These are phyloP conservation scores for Nakaseomyces delphensis DNA, from an alignment of 1,139 yeast genomes.

Conservation along the genomic window DNA sequence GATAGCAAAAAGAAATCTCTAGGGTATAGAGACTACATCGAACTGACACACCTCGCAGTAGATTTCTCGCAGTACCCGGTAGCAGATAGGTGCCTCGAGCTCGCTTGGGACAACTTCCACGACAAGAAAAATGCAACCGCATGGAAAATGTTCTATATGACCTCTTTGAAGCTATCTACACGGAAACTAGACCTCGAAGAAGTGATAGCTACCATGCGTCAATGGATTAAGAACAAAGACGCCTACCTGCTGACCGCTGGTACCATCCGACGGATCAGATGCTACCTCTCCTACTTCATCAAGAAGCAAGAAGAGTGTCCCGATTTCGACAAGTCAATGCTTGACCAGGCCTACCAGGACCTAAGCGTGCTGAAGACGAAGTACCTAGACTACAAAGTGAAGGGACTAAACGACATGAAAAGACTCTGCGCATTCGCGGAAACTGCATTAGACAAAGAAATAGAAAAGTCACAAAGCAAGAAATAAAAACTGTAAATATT, in stretches of 20 bases:
- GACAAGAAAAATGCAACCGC: constrained; percentile 12
- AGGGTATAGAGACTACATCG: constrained; percentile 3
- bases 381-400: constrained; percentile 15
- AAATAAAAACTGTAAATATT: not conserved
- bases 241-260: constrained; percentile 17
- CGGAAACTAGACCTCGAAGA: constrained; percentile 13
- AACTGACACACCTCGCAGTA: constrained; percentile 2
- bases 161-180: constrained; percentile 17
- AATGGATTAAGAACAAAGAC: constrained; percentile 20
- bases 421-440: constrained; percentile 11
- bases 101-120: constrained; percentile 4
- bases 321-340: constrained; percentile 8
- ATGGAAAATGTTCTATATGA: constrained; percentile 21
- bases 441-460: constrained; percentile 14
- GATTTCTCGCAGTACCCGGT: not conserved
- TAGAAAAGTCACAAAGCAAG: not conserved
- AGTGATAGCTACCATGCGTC: constrained; percentile 14
- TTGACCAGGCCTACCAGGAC: constrained; percentile 10
- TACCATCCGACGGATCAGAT: constrained; percentile 17
- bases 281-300: constrained; percentile 14
- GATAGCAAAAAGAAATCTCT: not conserved
- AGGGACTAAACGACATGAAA: constrained; percentile 18
- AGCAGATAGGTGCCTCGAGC: not conserved
- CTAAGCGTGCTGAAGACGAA: constrained; percentile 12
- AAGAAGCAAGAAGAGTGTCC: constrained; percentile 8